Evolutionary conservation across 2,329 filamentous ascomycete species (phyloP).

Genomic region (Teratosphaeria epicoccoides): DNA sequence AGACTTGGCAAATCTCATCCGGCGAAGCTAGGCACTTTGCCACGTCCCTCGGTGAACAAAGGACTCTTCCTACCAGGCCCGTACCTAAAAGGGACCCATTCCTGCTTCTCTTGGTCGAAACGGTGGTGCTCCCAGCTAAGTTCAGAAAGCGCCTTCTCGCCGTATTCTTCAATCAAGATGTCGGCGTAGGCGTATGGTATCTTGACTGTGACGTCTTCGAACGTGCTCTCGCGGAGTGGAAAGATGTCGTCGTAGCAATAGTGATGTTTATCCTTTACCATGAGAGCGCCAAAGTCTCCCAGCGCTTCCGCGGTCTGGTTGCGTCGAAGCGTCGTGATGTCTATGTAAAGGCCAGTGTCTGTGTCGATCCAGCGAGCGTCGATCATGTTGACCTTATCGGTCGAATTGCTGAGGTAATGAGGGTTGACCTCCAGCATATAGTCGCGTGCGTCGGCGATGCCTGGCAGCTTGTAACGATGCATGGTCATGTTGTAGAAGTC

Average conservation of each 20-base stretch:
- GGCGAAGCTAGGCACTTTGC: not conserved
- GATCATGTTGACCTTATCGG: conserved; percentile 45
- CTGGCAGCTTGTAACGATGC: conserved; percentile 31
- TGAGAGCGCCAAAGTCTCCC: conserved; percentile 35
- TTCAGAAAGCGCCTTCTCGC: conserved; percentile 37
- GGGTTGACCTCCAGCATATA: conserved; percentile 53
- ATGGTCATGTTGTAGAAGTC: conserved; percentile 53
- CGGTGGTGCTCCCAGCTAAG: conserved; percentile 35
- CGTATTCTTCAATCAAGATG: conserved; percentile 47
- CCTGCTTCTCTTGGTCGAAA: conserved; percentile 27
- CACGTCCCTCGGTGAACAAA: not conserved
- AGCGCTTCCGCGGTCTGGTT: conserved; percentile 31
- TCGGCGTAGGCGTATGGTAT: conserved; percentile 48
- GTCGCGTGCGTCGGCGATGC: conserved; percentile 16
- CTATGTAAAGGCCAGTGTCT: conserved; percentile 49
- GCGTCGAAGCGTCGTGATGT: conserved; percentile 47
- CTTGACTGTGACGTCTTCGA: conserved; percentile 44
- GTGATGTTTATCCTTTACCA: conserved; percentile 48
- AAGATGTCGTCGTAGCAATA: conserved; percentile 47
- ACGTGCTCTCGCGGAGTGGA: conserved; percentile 43
- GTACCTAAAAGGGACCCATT: conserved; percentile 20
- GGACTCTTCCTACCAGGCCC: not conserved
- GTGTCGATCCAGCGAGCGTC: conserved; percentile 53
- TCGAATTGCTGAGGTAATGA: conserved; percentile 37
- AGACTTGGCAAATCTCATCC: not conserved